A percentile compares a stretch with the other conserved stretches of the same genome.
These are phyloP conservation scores for Aspergillus ostianus DNA, from an alignment of 495 filamentous ascomycete genomes.

Conservation along the genomic window DNA sequence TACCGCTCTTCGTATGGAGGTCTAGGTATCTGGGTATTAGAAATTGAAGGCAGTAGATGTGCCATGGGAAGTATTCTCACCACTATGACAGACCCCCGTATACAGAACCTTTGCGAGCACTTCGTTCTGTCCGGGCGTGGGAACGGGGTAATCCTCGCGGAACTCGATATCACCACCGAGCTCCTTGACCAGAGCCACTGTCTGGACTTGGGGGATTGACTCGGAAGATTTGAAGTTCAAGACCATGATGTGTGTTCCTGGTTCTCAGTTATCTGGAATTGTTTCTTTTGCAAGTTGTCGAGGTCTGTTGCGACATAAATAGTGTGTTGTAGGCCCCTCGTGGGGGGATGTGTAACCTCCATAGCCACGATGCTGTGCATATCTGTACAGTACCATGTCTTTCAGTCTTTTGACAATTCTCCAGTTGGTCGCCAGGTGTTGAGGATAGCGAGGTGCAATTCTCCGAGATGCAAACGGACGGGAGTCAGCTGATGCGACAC, in stretches of 20 bases:
- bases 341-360: background rate
- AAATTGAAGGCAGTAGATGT: background rate
- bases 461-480: background rate
- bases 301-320: background rate
- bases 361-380: background rate
- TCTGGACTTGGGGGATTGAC: conserved; percentile 42
- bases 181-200: conserved; percentile 43
- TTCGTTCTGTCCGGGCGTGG: conserved; percentile 41
- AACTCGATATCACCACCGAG: conserved; percentile 47
- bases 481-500: too few relatives aligned
- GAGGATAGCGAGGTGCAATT: background rate
- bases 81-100: conserved; percentile 49
- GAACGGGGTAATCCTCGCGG: conserved; percentile 46
- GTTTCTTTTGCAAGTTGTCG: background rate
- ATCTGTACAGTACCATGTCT: background rate
- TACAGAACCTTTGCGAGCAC: conserved; percentile 51
- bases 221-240: background rate
- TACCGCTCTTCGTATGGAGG: conserved; percentile 48
- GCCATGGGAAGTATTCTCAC: conserved; percentile 29
- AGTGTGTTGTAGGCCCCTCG: background rate
- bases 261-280: background rate
- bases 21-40: conserved; percentile 23
- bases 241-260: conserved; percentile 18
- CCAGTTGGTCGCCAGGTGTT: background rate
- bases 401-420: background rate